Evolutionary conservation across 805 yeast species (phyloP).

Genomic region (Starmerella etchellsii): DNA sequence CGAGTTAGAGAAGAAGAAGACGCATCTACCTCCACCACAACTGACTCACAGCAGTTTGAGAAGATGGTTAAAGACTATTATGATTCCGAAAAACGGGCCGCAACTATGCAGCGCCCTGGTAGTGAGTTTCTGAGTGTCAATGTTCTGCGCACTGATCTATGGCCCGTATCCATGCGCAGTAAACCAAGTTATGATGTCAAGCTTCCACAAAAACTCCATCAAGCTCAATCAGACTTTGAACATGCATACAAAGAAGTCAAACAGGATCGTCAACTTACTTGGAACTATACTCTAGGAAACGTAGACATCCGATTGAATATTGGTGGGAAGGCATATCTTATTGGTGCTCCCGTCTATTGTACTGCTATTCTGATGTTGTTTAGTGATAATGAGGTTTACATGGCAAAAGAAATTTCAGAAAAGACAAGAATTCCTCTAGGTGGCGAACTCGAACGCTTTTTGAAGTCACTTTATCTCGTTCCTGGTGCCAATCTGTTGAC

Average conservation of each 20-base stretch:
- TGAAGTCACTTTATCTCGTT: conserved; percentile 74
- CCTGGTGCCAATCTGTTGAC: conserved; percentile 60
- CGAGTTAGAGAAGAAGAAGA: conserved; percentile 6
- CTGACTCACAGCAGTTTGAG: conserved; percentile 42
- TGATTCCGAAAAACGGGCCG: conserved; percentile 25
- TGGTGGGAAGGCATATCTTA: conserved; percentile 57
- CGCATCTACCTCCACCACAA: conserved; percentile 1
- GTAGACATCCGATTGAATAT: conserved; percentile 65
- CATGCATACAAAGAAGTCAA: conserved; percentile 31
- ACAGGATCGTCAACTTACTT: conserved; percentile 37
- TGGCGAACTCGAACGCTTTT: conserved; percentile 56
- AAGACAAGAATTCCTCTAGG: conserved; percentile 56
- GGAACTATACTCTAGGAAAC: conserved; percentile 79
- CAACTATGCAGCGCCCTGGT: no score
- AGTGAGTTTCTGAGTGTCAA: conserved; percentile 32
- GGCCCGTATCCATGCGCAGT: conserved; percentile 40
- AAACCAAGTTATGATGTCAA: conserved; percentile 5
- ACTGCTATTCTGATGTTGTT: conserved; percentile 69
- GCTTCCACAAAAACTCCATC: conserved; percentile 34
- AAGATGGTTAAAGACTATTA: conserved; percentile 91
- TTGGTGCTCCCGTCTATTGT: conserved; percentile 68
- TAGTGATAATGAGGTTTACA: conserved; percentile 39
- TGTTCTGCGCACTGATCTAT: conserved; percentile 58
- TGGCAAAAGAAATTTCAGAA: conserved; percentile 48
- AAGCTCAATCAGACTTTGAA: conserved; percentile 37